phyloP scores from a whole-genome alignment of 768 basidiomycete species.

The Tricholoma bakamatsutake region DNA sequence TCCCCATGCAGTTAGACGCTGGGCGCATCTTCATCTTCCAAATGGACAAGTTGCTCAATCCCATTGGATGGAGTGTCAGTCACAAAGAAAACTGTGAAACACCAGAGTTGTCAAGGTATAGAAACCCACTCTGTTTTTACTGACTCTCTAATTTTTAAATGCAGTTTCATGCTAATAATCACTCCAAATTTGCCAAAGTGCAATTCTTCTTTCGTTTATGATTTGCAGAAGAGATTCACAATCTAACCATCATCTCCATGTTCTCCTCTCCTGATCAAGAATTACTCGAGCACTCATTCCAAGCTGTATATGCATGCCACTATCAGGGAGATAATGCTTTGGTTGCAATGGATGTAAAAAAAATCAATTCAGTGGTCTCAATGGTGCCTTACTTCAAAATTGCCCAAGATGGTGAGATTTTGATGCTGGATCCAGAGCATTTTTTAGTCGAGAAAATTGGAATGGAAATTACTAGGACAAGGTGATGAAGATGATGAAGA shows the following conservation, averaged over 20 bases:
- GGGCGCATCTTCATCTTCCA: constrained; percentile 30
- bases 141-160: background rate
- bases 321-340: background rate
- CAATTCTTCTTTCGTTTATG: constrained; percentile 1
- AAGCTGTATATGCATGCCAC: background rate
- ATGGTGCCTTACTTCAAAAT: background rate
- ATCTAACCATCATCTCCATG: constrained; percentile 2
- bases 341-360: background rate
- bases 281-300: background rate
- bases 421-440: background rate
- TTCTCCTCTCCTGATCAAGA: constrained; percentile 1
- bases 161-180: background rate
- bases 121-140: background rate
- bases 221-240: background rate
- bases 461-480: too few relatives aligned
- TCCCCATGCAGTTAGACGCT: constrained; percentile 6
- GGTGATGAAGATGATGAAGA: too few relatives aligned
- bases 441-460: too few relatives aligned
- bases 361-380: background rate
- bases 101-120: constrained; percentile 21
- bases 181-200: constrained; percentile 3
- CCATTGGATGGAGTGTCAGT: constrained; percentile 23
- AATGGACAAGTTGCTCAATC: constrained; percentile 33
- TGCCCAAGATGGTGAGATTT: background rate
- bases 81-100: constrained; percentile 8